These are phyloP conservation scores for Leptographium galeiforme DNA, from an alignment of 2,329 filamentous ascomycete species.

Conservation along the genomic window DNA sequence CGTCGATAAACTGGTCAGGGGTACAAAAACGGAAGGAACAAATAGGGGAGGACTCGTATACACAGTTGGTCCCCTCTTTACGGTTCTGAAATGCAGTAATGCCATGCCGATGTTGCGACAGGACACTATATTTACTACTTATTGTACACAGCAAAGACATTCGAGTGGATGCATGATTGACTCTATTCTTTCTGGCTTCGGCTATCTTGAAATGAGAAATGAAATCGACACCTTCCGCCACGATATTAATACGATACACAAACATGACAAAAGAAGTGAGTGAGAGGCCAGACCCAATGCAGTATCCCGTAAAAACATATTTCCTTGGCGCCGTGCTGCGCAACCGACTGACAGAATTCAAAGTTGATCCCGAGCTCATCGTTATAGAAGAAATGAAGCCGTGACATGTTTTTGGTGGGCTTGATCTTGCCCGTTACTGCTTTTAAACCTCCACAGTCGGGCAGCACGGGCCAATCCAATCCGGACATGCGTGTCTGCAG, in stretches of 20 bases:
- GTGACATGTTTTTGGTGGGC: slow-evolving; percentile 1
- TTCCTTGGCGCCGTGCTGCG: slow-evolving; percentile 13
- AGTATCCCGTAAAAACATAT: slow-evolving; percentile 5
- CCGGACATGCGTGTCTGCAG: neutral
- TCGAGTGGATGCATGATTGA: neutral
- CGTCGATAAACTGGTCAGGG: no score
- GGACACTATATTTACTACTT: neutral
- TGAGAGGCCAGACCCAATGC: slow-evolving; percentile 11
- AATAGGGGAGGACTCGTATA: no score
- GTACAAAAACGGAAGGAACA: no score
- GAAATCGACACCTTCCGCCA: neutral
- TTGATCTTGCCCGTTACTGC: neutral
- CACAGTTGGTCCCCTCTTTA: neutral
- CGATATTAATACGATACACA: slow-evolving; percentile 8
- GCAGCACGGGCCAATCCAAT: neutral
- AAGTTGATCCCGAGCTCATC: slow-evolving; percentile 10
- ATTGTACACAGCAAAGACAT: neutral
- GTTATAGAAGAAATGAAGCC: slow-evolving; percentile 10
- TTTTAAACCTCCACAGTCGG: neutral
- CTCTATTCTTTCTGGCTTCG: slow-evolving; percentile 4
- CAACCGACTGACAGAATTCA: slow-evolving; percentile 9
- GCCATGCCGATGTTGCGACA: neutral
- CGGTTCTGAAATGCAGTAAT: neutral
- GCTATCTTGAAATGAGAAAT: slow-evolving; percentile 2
- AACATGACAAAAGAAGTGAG: slow-evolving; percentile 1